Percentiles rank a stretch among this genome's conserved stretches.
Evolutionary conservation across 768 basidiomycete genomes (phyloP).

Genomic region (Terana coerulea): DNA sequence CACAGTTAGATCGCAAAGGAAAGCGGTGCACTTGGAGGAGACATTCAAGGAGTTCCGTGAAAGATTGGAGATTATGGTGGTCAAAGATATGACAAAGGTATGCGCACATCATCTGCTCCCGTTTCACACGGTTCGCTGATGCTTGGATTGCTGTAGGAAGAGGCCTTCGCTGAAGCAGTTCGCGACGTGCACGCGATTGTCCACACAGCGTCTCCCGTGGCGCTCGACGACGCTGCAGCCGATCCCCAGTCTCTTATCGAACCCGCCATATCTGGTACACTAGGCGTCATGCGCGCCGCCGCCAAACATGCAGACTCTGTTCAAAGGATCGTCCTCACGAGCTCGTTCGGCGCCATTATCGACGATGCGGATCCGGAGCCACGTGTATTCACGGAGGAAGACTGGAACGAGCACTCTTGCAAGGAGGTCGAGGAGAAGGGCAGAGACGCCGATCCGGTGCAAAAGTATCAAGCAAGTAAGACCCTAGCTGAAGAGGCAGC

Average conservation of each 20-base stretch:
- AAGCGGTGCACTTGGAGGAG: conserved; percentile 52
- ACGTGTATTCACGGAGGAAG: conserved; percentile 31
- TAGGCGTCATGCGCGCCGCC: conserved; percentile 54
- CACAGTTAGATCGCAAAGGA: conserved; percentile 57
- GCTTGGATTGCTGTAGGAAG: neutral
- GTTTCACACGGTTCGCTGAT: neutral
- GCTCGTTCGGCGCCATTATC: conserved; percentile 45
- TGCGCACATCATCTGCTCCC: conserved; percentile 14
- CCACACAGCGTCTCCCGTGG: neutral
- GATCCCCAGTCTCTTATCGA: conserved; percentile 60
- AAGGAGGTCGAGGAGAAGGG: conserved; percentile 47
- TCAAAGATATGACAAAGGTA: conserved; percentile 62
- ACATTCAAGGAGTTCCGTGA: conserved; percentile 49
- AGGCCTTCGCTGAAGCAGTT: conserved; percentile 28
- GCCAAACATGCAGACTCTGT: conserved; percentile 44
- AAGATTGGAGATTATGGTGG: conserved; percentile 58
- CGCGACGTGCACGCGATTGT: conserved; percentile 40
- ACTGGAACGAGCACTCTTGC: conserved; percentile 58
- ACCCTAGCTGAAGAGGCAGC: conserved; percentile 55
- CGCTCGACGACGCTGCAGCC: no score
- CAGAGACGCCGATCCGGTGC: conserved; percentile 30
- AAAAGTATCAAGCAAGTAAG: conserved; percentile 55
- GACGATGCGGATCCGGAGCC: conserved; percentile 13
- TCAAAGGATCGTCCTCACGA: conserved; percentile 61
- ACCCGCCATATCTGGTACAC: conserved; percentile 70